phyloP scores from a whole-genome alignment of 495 filamentous ascomycete species.

The Talaromyces proteolyticus region DNA sequence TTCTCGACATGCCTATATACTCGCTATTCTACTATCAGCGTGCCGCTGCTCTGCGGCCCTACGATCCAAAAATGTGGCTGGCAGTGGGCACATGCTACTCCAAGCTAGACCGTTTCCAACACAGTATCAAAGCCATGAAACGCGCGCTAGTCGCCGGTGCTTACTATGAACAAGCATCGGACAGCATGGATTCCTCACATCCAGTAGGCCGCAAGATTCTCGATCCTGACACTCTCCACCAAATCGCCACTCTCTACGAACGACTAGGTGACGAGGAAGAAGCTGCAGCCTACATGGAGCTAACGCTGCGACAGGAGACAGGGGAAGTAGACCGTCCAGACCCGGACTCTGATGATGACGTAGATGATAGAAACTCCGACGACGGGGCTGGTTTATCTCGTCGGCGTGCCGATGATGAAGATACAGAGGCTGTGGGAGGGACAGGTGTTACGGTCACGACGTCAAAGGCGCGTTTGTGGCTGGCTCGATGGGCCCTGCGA shows the following conservation, averaged over 20 bases:
- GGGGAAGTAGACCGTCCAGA: slow-evolving; percentile 41
- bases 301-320: slow-evolving; percentile 80
- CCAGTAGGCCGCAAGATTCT: slow-evolving; percentile 48
- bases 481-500: slow-evolving; percentile 74
- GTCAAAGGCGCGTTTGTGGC: slow-evolving; percentile 89
- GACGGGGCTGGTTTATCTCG: slow-evolving; percentile 34
- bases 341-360: slow-evolving; percentile 27
- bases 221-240: slow-evolving; percentile 84
- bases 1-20: slow-evolving; percentile 96
- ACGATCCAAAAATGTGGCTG: slow-evolving; percentile 98
- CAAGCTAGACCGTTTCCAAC: slow-evolving; percentile 72
- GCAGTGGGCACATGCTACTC: slow-evolving; percentile 88
- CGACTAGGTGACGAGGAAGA: slow-evolving; percentile 67
- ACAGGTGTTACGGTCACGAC: slow-evolving; percentile 83
- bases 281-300: slow-evolving; percentile 88
- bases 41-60: slow-evolving; percentile 81
- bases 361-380: slow-evolving; percentile 30
- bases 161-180: slow-evolving; percentile 58
- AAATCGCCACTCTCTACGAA: slow-evolving; percentile 89
- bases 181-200: slow-evolving; percentile 10
- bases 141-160: slow-evolving; percentile 79
- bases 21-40: slow-evolving; percentile 97
- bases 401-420: slow-evolving; percentile 44
- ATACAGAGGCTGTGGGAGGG: slow-evolving; percentile 42
- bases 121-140: slow-evolving; percentile 92